Base-by-base conservation (phyloP, 1,139 yeast genomes). In the Debaryomyces fabryi region DNA sequence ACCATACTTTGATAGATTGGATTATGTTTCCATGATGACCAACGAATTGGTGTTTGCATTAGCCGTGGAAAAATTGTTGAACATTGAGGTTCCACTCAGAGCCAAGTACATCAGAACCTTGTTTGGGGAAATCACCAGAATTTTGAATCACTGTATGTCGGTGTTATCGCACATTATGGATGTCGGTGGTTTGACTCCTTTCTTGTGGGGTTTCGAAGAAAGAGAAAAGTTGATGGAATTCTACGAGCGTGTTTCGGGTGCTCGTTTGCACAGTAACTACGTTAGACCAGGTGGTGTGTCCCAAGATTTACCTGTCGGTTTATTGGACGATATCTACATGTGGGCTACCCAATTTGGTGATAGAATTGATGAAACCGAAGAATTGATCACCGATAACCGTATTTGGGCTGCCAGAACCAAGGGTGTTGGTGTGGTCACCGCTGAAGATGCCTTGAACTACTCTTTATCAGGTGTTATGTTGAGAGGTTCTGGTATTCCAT, bases 291-390 rank as follows among this genome's bases (percentile, higher is more conserved):
- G 96, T 64, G 96, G 96, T 63, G 96, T 89, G 30, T 74, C 95
- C 20, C 96, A 88, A 71, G 96, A 89, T 69, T 72, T 89, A 58
- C 96, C 96, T 25, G 85, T 82, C 33, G 96, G 96, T 45, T 71
- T 89, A 63, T 79, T 89, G 60, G 96, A 89, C 68, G 96, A 89
- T 65, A 89, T 89, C 60, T 89, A 87, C 72, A 88, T 88, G 93
- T 89, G 96, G 96, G 96, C 96, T 49, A 89, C 96, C 34, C 96
- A 89, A 75, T 89, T 89, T 59, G 96, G 96, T 66, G 96, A 89
- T 74, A 84, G 96, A 76, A 72, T 89, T 59, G 96, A 89, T 69
- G 96, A 89, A 71, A 84, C 87, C 53, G 96, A 89, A 75, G 96
- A 89, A 71, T 80, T 89, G 72, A 80, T 87, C 57, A 88, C 96